Evolutionary conservation across 2,329 filamentous ascomycete genomes (phyloP), one percentile per base, ranked within the genome.

Genomic region (Claviceps arundinis): DNA sequence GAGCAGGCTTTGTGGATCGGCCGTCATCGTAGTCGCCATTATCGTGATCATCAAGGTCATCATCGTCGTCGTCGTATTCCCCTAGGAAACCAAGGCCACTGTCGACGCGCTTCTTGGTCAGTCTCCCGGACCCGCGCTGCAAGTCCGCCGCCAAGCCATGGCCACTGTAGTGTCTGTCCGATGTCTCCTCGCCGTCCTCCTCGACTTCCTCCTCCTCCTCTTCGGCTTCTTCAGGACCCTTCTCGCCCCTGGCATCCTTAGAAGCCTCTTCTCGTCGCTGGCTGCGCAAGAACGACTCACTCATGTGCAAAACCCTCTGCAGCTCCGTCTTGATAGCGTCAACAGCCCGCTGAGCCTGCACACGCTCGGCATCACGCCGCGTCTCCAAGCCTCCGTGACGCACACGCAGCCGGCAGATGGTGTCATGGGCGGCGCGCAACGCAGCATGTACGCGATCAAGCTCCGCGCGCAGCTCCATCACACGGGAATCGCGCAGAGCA

Each of bases 71-170:
- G 51, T 73, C 73, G 38, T 78, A 76, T 59, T 80, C 77, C 30
- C 77, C 75, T 61, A 80, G 56, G 24, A 81, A 66, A 0, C 76
- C 76, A 48, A 81, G 59, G 0, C 77, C 78, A 51, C 75, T 79
- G 60, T 81, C 78, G 56, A 73, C 71, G 53, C 71, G 68, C 54
- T 75, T 70, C 54, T 68, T 56, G 17, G 52, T 67, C 65, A 4
- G n/a, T 41, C 9, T 41, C 38, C 17, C 37, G 37, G 13, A 16
- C 1, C 11, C 14, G 14, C 16, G 16, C 38, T 41, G 38, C 38
- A n/a, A 34, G 30, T 34, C 30, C 30, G 30, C 30, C 9, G 30
- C 30, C 30, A 34, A 34, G 30, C 30, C 30, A 34, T 4, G 1
- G 30, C 30, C 30, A 3, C 9, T 34, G 9, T 34, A 34, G 30